phyloP scores from a whole-genome alignment of 495 filamentous ascomycete genomes.

The Parathielavia appendiculata region DNA sequence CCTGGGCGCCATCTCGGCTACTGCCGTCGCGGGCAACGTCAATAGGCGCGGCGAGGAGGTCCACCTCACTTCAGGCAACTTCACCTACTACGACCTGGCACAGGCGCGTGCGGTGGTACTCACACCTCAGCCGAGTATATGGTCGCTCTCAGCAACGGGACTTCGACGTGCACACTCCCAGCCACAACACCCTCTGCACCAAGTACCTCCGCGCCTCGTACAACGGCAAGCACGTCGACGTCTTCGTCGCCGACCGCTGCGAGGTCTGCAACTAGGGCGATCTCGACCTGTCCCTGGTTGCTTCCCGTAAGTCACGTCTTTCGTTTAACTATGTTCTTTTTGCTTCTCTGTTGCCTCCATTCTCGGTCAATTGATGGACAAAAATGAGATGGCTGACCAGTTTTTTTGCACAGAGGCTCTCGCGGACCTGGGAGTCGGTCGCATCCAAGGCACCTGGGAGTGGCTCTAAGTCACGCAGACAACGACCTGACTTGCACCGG shows the following conservation, averaged over 20 bases:
- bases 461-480: conserved; percentile 14
- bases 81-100: conserved; percentile 52
- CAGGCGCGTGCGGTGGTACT: conserved; percentile 40
- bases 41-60: not conserved
- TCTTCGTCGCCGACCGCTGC: conserved; percentile 33
- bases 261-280: conserved; percentile 12
- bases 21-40: not conserved
- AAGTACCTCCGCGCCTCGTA: conserved; percentile 24
- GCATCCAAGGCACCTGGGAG: conserved; percentile 36
- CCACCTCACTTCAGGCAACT: not conserved
- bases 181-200: conserved; percentile 31
- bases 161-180: conserved; percentile 29
- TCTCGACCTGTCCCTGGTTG: conserved; percentile 21
- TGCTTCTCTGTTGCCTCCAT: too few species aligned
- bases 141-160: conserved; percentile 39
- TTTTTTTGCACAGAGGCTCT: too few species aligned
- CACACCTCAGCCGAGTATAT: conserved; percentile 38
- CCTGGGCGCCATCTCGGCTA: not conserved
- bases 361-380: too few species aligned
- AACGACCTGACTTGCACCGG: not conserved
- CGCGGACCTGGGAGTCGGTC: conserved; percentile 23
- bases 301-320: too few species aligned
- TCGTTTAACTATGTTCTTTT: too few species aligned
- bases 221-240: conserved; percentile 26
- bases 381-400: too few species aligned